Base-by-base conservation (phyloP, 1,139 yeast genomes). In the Diutina siamensis region DNA sequence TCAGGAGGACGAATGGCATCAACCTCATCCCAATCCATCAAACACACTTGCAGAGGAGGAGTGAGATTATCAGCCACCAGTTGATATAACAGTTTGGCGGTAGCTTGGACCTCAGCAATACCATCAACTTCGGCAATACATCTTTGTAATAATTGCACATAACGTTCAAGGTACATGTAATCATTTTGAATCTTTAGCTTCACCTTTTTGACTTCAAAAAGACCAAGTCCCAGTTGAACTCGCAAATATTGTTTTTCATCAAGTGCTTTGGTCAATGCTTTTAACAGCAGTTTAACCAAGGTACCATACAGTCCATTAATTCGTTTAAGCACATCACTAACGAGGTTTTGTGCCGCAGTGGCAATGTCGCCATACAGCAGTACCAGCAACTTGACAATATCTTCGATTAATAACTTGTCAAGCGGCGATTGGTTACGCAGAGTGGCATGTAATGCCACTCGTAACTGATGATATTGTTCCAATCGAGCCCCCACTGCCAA, bases 401-500 rank as follows among this genome's bases (percentile, higher is more conserved):
- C 95, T 46, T 70, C 72, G 36, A 94, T 61, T 44, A 94, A 63
- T 1, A 67, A 49, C 47, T 71, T 76, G 53, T 92, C 97, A 21
- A 83, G 60, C 12, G 71, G 75, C 0, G 89, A 77, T 55, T 85
- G 84, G 9, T 78, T 68, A 51, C 96, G 71, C 2, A 84, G 80
- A 0, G 94, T 83, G 1, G 89, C 78, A 55, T 83, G 92, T 46
- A 85, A 72, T 2, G 78, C 71, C 22, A 84, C 76, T 53, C 97
- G 73, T 50, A 83, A 80, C 58, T 78, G 77, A 54, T 92, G 97
- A 52, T 81, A 83, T 13, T 82, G 67, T 49, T 82, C 83, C n/a
- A 87, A 69, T 50, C 95, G 72, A 0, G 87, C 76, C 1, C 87
- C 94, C 40, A 88, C 60, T 1, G 87, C 76, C 4, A 86, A 72